Conservation (phyloP, 140 eudicot genomes). For the Flaveria floridana region DNA sequence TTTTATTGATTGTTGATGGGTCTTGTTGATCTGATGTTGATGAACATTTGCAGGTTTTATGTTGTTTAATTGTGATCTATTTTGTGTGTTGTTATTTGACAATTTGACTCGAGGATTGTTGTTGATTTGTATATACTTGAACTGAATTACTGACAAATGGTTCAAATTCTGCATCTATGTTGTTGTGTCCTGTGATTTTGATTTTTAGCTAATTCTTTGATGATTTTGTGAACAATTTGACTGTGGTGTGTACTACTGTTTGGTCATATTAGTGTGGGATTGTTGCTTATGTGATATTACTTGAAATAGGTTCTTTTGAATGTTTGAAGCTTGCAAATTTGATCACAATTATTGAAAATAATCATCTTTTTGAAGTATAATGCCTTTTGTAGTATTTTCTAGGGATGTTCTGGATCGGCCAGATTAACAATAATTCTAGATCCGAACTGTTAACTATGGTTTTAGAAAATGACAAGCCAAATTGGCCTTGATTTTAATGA, state of each 20-base stretch:
- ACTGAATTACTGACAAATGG: background rate
- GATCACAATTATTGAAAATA: background rate
- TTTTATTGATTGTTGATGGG: background rate
- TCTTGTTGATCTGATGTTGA: background rate
- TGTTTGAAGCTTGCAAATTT: background rate
- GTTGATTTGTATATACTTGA: background rate
- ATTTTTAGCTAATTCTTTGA: background rate
- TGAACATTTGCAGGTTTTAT: background rate
- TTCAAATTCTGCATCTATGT: background rate
- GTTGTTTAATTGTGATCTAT: background rate
- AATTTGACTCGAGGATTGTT: background rate
- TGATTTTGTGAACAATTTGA: background rate
- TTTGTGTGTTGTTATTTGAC: background rate
- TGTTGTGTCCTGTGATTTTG: background rate
- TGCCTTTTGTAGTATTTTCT: background rate
- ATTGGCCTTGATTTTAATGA: too few relatives aligned
- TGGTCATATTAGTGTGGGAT: background rate
- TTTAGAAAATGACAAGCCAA: background rate
- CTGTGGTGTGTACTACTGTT: background rate
- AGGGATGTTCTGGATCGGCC: background rate
- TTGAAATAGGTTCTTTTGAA: constrained; percentile 7
- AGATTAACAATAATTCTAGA: too few relatives aligned
- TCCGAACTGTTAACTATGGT: too few relatives aligned
- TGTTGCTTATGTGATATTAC: constrained; percentile 1
- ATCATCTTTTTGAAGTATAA: background rate